Evolutionary conservation across 768 basidiomycete genomes (phyloP).

Genomic region (Podaxis mareebaensis): DNA sequence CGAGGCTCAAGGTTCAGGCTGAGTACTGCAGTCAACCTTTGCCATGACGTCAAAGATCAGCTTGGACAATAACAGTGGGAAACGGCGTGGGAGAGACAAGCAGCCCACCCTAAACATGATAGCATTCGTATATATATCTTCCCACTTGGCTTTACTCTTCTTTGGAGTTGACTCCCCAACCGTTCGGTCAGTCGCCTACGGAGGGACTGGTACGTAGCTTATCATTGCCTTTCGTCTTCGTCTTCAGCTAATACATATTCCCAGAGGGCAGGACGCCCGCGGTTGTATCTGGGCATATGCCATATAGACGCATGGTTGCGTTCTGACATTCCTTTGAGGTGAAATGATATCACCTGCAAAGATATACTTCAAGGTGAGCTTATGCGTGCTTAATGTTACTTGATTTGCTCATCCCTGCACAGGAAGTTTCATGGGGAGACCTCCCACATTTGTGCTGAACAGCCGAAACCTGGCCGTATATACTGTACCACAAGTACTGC

Average conservation of each 20-base stretch:
- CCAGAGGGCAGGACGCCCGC: neutral
- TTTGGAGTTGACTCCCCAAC: conserved; percentile 18
- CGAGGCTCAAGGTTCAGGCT: too few species aligned
- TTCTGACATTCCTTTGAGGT: conserved; percentile 12
- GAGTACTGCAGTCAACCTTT: neutral
- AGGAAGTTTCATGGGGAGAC: neutral
- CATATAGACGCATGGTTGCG: neutral
- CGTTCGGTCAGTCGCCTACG: conserved; percentile 6
- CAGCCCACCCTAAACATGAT: conserved; percentile 11
- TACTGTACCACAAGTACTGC: neutral
- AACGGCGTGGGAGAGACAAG: neutral
- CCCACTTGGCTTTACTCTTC: neutral
- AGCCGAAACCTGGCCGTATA: neutral
- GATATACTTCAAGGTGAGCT: neutral
- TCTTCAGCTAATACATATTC: neutral
- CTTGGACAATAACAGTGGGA: neutral
- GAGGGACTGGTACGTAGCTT: conserved; percentile 1
- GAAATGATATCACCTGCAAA: conserved; percentile 9
- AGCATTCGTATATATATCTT: neutral
- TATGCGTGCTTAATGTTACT: too few species aligned
- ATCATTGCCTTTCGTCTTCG: neutral
- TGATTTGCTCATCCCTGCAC: neutral
- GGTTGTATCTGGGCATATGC: conserved; percentile 2
- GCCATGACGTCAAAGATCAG: neutral
- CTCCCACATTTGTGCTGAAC: neutral